phyloP scores from a whole-genome alignment of 2,329 filamentous ascomycete genomes.

The Moelleriella libera region DNA sequence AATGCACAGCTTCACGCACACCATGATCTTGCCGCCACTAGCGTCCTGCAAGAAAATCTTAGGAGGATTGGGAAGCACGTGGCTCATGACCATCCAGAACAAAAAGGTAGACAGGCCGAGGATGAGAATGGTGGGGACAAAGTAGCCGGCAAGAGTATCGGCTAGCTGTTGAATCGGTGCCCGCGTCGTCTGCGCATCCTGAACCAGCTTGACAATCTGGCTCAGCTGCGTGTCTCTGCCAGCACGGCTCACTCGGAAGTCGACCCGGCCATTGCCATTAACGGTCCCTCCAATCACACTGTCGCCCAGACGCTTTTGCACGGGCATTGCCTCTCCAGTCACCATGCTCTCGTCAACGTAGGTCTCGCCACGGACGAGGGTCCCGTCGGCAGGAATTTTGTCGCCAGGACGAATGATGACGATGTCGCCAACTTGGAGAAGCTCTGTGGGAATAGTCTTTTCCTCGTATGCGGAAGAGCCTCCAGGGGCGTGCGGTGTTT shows the following conservation, averaged over 20 bases:
- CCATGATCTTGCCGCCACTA: conserved; percentile 87
- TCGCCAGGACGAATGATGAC: conserved; percentile 88
- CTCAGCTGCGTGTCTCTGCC: conserved; percentile 93
- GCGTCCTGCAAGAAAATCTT: conserved; percentile 68
- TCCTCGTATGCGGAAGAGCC: conserved; percentile 57
- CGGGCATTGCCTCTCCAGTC: conserved; percentile 90
- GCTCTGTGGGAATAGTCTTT: conserved; percentile 78
- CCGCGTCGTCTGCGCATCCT: conserved; percentile 87
- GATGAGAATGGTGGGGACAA: conserved; percentile 76
- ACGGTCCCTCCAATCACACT: conserved; percentile 85
- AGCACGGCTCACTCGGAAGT: conserved; percentile 83
- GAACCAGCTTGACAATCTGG: conserved; percentile 96
- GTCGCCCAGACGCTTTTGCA: conserved; percentile 72
- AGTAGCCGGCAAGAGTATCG: conserved; percentile 83
- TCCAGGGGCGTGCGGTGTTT: conserved; percentile 24
- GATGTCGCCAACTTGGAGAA: conserved; percentile 86
- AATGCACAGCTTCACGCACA: conserved; percentile 93
- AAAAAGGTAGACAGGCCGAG: conserved; percentile 78
- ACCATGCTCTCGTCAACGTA: conserved; percentile 98
- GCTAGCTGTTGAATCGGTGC: conserved; percentile 91
- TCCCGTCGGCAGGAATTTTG: conserved; percentile 89
- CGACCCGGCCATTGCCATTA: conserved; percentile 81
- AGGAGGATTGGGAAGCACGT: conserved; percentile 71
- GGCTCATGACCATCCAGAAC: conserved; percentile 89
- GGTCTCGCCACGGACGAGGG: conserved; percentile 75